Percentiles rank a stretch among this genome's conserved stretches.
Conservation (phyloP, 1,284 basidiomycete genomes). For the Ustilago crameri region DNA sequence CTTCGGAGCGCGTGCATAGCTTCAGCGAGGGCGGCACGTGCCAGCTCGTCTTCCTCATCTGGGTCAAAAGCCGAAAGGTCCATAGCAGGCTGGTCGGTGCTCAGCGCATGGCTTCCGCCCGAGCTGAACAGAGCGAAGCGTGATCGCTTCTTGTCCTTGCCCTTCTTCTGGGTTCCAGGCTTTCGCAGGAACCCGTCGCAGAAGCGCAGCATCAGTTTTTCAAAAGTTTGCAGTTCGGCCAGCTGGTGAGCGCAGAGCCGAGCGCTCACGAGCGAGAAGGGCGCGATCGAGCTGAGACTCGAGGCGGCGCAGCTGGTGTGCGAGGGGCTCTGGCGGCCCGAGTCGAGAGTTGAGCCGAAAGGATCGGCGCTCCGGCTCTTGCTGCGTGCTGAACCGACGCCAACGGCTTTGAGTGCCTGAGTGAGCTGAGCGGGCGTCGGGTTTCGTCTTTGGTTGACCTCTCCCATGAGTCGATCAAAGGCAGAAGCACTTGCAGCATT, state of each 20-base stretch:
- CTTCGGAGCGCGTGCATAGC: conserved; percentile 62
- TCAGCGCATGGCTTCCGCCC: conserved; percentile 11
- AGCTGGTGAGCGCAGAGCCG: conserved; percentile 57
- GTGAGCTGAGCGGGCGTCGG: conserved; percentile 58
- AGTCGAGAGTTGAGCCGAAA: conserved; percentile 14
- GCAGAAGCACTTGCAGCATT: conserved; percentile 43
- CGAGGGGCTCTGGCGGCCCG: conserved; percentile 44
- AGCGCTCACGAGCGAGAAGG: conserved; percentile 50
- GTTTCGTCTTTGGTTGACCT: conserved; percentile 50
- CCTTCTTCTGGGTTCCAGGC: conserved; percentile 42
- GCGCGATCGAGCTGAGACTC: conserved; percentile 13
- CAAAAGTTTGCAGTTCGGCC: conserved; percentile 61
- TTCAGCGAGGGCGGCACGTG: conserved; percentile 62
- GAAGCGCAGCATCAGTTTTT: conserved; percentile 63
- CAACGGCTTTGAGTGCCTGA: conserved; percentile 55
- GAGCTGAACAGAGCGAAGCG: conserved; percentile 46
- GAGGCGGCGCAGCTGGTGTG: conserved; percentile 16
- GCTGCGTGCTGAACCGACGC: conserved; percentile 42
- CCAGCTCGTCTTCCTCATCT: conserved; percentile 64
- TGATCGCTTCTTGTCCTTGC: conserved; percentile 34
- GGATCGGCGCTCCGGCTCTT: conserved; percentile 34
- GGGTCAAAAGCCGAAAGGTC: conserved; percentile 46
- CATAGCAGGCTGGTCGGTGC: conserved; percentile 26
- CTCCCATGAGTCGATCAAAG: conserved; percentile 41
- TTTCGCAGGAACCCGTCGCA: conserved; percentile 55